A percentile compares a stretch with the other conserved stretches of the same genome.
phyloP scores from a whole-genome alignment of 495 filamentous ascomycete genomes.

The Penicillium herquei region DNA sequence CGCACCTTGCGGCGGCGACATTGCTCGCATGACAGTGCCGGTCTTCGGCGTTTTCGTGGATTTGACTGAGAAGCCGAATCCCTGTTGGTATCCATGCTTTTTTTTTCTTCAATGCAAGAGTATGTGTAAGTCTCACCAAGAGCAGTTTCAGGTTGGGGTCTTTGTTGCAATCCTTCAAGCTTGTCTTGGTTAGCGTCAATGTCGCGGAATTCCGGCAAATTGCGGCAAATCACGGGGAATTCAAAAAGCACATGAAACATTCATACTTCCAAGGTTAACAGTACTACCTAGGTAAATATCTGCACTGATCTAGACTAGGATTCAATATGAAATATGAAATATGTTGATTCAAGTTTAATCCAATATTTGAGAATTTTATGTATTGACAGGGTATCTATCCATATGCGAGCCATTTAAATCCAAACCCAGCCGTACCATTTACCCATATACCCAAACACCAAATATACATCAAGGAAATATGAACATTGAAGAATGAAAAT shows the following conservation, averaged over 20 bases:
- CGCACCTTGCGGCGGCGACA: constrained; percentile 46
- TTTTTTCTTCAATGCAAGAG: no score
- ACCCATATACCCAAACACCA: background rate
- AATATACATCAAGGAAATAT: background rate
- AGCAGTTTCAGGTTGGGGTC: background rate
- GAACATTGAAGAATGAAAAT: background rate
- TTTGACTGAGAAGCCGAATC: background rate
- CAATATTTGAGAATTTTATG: background rate
- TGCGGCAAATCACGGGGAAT: background rate
- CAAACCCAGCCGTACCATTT: background rate
- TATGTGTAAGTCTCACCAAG: background rate
- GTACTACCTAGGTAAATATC: no score
- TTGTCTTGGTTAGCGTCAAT: background rate
- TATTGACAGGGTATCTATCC: background rate
- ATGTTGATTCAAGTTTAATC: background rate
- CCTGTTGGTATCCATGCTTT: no score
- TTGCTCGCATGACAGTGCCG: constrained; percentile 42
- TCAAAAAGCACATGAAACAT: background rate
- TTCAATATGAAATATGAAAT: background rate
- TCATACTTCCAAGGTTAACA: no score
- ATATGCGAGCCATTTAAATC: background rate
- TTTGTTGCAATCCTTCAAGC: background rate
- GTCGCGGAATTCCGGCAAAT: constrained; percentile 8
- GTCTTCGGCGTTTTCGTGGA: constrained; percentile 37
- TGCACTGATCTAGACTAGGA: background rate